These are phyloP conservation scores for Calonectria henricotiae DNA, from an alignment of 2,329 filamentous ascomycete genomes.

Conservation along the genomic window DNA sequence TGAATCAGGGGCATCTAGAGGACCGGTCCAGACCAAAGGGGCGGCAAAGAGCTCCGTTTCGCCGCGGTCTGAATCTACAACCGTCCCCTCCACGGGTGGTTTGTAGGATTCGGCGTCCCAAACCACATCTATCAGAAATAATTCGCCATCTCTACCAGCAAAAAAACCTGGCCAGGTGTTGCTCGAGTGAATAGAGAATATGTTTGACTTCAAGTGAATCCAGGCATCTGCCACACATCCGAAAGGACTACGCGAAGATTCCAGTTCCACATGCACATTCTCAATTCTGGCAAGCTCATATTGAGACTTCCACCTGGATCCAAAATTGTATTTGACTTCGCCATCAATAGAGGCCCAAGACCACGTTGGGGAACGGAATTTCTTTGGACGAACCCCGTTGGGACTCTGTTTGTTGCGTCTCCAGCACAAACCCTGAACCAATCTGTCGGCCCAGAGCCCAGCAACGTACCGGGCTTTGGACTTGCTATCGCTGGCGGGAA, in stretches of 20 bases:
- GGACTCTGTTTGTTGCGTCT: neutral
- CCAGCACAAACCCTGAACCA: neutral
- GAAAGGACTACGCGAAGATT: neutral
- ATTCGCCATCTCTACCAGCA: neutral
- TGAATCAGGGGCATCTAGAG: neutral
- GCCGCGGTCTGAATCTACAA: neutral
- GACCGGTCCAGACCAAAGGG: neutral
- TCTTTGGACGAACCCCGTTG: neutral
- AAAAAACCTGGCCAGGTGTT: neutral
- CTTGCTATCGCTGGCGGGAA: neutral
- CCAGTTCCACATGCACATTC: neutral
- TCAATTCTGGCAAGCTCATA: neutral
- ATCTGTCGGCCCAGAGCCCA: conserved; percentile 3
- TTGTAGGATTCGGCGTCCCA: conserved; percentile 2
- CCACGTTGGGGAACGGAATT: neutral
- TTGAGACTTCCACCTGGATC: too few relatives aligned
- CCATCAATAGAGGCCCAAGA: conserved; percentile 9
- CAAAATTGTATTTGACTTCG: neutral
- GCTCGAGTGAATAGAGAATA: neutral
- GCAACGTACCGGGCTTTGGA: neutral
- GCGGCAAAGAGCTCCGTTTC: neutral
- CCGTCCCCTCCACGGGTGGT: neutral
- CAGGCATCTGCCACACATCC: neutral
- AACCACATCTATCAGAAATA: neutral
- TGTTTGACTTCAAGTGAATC: neutral